These are phyloP conservation scores for Puccinia horiana DNA, from an alignment of 1,284 basidiomycete genomes.

Conservation along the genomic window DNA sequence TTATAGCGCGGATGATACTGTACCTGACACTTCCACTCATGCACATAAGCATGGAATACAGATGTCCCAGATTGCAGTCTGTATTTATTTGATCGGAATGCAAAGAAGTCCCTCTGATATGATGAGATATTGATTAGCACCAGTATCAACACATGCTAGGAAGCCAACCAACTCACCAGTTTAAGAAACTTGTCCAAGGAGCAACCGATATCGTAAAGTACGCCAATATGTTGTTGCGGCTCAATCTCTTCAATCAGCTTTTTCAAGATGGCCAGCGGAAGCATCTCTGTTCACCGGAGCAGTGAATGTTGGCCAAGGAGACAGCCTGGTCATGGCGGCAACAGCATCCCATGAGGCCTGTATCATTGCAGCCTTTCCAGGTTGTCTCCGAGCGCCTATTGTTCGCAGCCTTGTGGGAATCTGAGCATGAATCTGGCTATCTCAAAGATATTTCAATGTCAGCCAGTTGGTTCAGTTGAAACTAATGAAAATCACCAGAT, in stretches of 20 bases:
- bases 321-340: constrained; percentile 21
- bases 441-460: background rate
- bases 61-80: constrained; percentile 21
- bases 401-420: constrained; percentile 18
- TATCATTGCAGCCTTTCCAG: constrained; percentile 13
- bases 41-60: constrained; percentile 42
- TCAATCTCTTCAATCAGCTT: background rate
- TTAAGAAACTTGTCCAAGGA: constrained; percentile 5
- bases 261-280: background rate
- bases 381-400: background rate
- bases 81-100: background rate
- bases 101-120: background rate
- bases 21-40: constrained; percentile 44
- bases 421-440: constrained; percentile 5
- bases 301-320: background rate
- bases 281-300: constrained; percentile 10
- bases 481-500: background rate
- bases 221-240: background rate
- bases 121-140: background rate
- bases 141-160: background rate
- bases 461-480: background rate
- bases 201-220: constrained; percentile 32
- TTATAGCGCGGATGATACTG: constrained; percentile 18
- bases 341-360: constrained; percentile 16
- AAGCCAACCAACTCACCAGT: background rate